Conservation (phyloP, 1,139 yeast genomes). For the Meyerozyma elateridarum region DNA sequence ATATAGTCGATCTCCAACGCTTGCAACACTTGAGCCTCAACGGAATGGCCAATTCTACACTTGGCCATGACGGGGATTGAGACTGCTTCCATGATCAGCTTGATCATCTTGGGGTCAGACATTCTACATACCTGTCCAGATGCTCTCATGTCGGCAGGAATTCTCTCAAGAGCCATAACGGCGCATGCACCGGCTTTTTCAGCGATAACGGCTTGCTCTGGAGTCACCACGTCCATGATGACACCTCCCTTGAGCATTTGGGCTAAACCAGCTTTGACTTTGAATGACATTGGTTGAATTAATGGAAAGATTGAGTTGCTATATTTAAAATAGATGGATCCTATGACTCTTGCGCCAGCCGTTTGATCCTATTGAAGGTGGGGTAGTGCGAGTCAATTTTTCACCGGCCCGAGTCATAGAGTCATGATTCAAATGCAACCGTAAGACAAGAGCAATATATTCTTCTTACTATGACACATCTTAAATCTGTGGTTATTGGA, state of each 20-base stretch:
- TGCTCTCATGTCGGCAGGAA: constrained; percentile 83
- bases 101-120: constrained; percentile 83
- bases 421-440: too few species aligned
- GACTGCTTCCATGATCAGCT: constrained; percentile 68
- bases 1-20: constrained; percentile 74
- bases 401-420: too few species aligned
- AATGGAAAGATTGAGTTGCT: too few species aligned
- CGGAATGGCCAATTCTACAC: constrained; percentile 80
- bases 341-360: neutral
- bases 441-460: too few species aligned
- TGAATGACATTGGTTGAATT: constrained; percentile 42
- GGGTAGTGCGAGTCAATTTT: constrained; percentile 1
- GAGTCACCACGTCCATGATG: constrained; percentile 51
- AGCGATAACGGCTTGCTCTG: constrained; percentile 55
- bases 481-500: constrained; percentile 47
- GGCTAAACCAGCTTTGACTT: constrained; percentile 76
- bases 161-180: constrained; percentile 84
- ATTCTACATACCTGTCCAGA: constrained; percentile 83
- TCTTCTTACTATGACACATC: constrained; percentile 11
- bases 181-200: constrained; percentile 88
- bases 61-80: constrained; percentile 85
- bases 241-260: constrained; percentile 79
- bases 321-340: neutral
- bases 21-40: constrained; percentile 78
- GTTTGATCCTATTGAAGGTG: neutral